Evolutionary conservation across 2,329 filamentous ascomycete genomes (phyloP).

Genomic region (Incumbomyces delicatus): DNA sequence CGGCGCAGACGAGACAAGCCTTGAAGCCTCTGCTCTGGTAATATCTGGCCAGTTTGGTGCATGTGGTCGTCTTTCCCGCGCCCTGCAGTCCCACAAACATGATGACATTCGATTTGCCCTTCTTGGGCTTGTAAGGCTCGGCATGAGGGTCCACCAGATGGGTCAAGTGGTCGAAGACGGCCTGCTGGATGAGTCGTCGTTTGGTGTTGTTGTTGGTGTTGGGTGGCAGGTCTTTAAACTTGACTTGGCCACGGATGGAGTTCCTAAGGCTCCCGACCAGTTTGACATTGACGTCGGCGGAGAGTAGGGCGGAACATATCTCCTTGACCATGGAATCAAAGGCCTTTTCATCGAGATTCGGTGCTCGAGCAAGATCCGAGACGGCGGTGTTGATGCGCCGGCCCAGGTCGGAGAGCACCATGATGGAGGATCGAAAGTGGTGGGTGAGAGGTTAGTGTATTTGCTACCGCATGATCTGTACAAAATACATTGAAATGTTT

Average conservation of each 20-base stretch:
- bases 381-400: constrained; percentile 97
- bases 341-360: constrained; percentile 94
- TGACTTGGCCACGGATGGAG: constrained; percentile 81
- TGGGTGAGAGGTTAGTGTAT: neutral
- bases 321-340: constrained; percentile 98
- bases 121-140: constrained; percentile 93
- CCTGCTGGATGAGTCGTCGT: constrained; percentile 94
- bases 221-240: constrained; percentile 85
- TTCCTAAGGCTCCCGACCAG: constrained; percentile 86
- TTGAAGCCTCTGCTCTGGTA: constrained; percentile 92
- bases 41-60: constrained; percentile 90
- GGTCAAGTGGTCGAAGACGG: constrained; percentile 94
- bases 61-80: constrained; percentile 95
- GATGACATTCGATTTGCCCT: constrained; percentile 91
- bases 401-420: constrained; percentile 98
- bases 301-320: constrained; percentile 88
- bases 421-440: constrained; percentile 33
- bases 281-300: constrained; percentile 94
- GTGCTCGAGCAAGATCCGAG: constrained; percentile 81
- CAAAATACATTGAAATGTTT: neutral
- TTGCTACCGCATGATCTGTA: neutral
- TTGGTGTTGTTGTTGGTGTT: constrained; percentile 68
- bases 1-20: constrained; percentile 87
- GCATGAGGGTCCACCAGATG: constrained; percentile 91
- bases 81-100: constrained; percentile 99